Conservation (phyloP, 1,284 basidiomycete genomes). For the Cryptococcus sp. region DNA sequence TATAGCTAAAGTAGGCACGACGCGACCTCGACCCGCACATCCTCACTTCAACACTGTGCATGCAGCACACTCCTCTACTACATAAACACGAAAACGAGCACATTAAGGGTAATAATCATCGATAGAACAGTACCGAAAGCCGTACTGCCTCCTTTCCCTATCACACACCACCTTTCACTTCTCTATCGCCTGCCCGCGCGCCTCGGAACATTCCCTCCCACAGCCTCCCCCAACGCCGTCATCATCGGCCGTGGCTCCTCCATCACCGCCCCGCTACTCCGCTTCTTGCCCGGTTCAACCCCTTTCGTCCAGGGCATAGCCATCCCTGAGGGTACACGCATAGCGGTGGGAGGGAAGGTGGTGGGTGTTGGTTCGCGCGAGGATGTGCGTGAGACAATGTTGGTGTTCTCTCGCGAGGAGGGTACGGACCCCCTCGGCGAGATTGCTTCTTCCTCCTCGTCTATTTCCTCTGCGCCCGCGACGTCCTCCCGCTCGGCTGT, state of each 20-base stretch:
- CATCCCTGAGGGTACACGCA: not conserved
- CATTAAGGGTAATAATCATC: not conserved
- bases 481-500: not conserved
- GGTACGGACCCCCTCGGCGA: not conserved
- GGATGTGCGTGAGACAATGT: not conserved
- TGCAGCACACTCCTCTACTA: not conserved
- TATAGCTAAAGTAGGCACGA: too few relatives aligned
- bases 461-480: not conserved
- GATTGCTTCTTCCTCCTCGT: not conserved
- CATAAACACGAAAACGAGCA: not conserved
- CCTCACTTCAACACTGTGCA: too few relatives aligned
- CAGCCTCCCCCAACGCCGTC: conserved; percentile 22
- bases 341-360: not conserved
- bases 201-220: conserved; percentile 25
- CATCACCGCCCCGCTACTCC: not conserved
- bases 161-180: not conserved
- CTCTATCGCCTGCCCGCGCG: not conserved
- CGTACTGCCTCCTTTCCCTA: not conserved
- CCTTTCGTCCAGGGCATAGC: not conserved
- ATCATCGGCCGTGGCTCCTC: conserved; percentile 17
- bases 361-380: conserved; percentile 7
- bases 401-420: conserved; percentile 1
- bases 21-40: too few relatives aligned
- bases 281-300: conserved; percentile 12
- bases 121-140: not conserved